Conservation (phyloP, 2,329 filamentous ascomycete genomes). For the Parastagonospora nodorum region DNA sequence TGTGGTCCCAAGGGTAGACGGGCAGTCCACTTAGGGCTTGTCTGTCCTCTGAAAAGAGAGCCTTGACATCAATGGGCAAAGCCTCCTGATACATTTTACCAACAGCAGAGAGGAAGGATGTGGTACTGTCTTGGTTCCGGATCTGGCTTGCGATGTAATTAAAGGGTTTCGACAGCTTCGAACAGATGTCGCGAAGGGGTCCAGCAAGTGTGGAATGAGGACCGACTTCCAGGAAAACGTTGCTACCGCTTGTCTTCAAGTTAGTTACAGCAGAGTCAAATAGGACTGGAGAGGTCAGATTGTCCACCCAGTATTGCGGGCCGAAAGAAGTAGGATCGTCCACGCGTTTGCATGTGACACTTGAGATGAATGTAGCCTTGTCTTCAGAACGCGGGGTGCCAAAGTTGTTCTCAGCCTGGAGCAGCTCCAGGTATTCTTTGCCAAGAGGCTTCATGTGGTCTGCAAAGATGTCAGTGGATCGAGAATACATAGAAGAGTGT, state of each 20-base stretch:
- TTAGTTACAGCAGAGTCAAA: not conserved
- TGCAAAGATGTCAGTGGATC: too few relatives aligned
- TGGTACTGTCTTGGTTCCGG: not conserved
- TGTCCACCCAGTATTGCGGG: not conserved
- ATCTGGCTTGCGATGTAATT: not conserved
- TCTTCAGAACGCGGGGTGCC: too few relatives aligned
- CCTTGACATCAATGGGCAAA: constrained; percentile 8
- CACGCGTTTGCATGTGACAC: too few relatives aligned
- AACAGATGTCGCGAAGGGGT: not conserved
- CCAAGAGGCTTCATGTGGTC: constrained; percentile 21
- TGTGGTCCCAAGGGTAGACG: constrained; percentile 15
- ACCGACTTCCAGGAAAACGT: not conserved
- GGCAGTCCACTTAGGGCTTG: constrained; percentile 6
- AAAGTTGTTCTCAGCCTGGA: too few relatives aligned
- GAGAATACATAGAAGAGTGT: too few relatives aligned
- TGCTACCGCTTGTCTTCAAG: not conserved
- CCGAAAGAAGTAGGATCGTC: too few relatives aligned
- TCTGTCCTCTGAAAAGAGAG: not conserved
- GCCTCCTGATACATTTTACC: constrained; percentile 44
- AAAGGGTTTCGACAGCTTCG: not conserved
- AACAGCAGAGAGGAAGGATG: not conserved
- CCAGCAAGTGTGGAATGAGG: not conserved
- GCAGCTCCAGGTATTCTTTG: constrained; percentile 1
- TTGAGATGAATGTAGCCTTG: too few relatives aligned
- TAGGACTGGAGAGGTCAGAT: not conserved